Percentiles rank a stretch among this genome's conserved stretches.
phyloP scores from a whole-genome alignment of 371 early-diverging fungal species.

The Apophysomyces trapeziformis region DNA sequence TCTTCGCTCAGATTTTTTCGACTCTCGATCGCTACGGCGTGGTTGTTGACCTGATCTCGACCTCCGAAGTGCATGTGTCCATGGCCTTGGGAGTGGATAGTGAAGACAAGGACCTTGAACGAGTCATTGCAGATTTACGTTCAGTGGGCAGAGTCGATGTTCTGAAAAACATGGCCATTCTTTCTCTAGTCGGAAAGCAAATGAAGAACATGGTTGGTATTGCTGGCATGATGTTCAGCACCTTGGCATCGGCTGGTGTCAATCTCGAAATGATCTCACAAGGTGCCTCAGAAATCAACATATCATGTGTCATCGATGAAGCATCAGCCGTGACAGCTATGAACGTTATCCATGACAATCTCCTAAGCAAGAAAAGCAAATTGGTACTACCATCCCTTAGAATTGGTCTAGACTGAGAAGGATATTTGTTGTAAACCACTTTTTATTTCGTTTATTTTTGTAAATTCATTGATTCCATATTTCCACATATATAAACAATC shows the following conservation, averaged over 20 bases:
- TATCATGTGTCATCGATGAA: constrained; percentile 93
- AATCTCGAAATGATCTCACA: constrained; percentile 99
- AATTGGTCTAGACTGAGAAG: neutral
- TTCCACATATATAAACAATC: no score
- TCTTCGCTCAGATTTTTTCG: constrained; percentile 92
- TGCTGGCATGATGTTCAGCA: constrained; percentile 92
- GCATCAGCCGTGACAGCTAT: constrained; percentile 75
- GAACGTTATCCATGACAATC: constrained; percentile 84
- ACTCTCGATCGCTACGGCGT: constrained; percentile 88
- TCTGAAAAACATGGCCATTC: constrained; percentile 85
- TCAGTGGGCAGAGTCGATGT: constrained; percentile 78
- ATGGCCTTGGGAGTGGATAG: constrained; percentile 88
- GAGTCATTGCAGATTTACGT: constrained; percentile 71
- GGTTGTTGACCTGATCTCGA: constrained; percentile 95
- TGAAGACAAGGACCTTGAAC: constrained; percentile 64
- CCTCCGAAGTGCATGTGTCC: constrained; percentile 94
- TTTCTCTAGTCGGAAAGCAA: constrained; percentile 94
- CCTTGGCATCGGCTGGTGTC: constrained; percentile 85
- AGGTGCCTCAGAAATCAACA: constrained; percentile 97
- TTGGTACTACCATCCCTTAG: constrained; percentile 1
- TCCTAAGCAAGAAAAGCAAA: constrained; percentile 34
- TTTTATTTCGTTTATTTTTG: neutral
- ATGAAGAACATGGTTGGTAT: constrained; percentile 97
- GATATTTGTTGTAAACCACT: neutral
- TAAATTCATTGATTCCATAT: neutral